Conservation (phyloP, 257 asterid genomes). For the Lavandula angustifolia region DNA sequence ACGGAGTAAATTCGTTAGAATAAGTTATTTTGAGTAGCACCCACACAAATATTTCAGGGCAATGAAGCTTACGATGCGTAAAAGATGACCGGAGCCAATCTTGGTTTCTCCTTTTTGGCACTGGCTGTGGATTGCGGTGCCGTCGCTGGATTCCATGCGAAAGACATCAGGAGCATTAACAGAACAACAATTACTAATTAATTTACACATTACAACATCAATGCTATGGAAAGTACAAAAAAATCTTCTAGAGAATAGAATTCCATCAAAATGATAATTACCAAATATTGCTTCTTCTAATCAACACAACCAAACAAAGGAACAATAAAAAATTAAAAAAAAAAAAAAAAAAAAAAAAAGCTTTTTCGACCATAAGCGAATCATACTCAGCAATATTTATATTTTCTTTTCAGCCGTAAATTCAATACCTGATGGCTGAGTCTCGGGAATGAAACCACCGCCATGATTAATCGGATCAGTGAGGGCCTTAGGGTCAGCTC, state of each 20-base stretch:
- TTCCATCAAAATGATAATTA: neutral
- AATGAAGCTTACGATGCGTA: conserved; percentile 73
- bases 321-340: neutral
- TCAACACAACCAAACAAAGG: neutral
- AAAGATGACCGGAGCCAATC: conserved; percentile 63
- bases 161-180: too few species aligned
- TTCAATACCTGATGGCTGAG: conserved; percentile 66
- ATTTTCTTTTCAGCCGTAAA: neutral
- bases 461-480: conserved; percentile 77
- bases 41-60: conserved; percentile 2
- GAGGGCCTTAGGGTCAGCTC: conserved; percentile 69
- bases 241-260: neutral
- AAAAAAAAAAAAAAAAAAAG: neutral
- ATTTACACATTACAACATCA: neutral
- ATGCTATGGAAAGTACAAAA: neutral
- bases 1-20: conserved; percentile 19
- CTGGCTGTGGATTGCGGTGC: conserved; percentile 43
- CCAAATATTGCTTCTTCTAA: too few species aligned
- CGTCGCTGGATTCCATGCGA: conserved; percentile 47
- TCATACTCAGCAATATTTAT: neutral
- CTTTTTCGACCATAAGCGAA: conserved; percentile 2
- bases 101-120: conserved; percentile 52
- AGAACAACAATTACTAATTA: too few species aligned
- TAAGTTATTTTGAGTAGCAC: conserved; percentile 6
- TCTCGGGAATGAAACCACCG: conserved; percentile 92